Conservation (phyloP, 805 yeast species). For the Candida coleopterorum region DNA sequence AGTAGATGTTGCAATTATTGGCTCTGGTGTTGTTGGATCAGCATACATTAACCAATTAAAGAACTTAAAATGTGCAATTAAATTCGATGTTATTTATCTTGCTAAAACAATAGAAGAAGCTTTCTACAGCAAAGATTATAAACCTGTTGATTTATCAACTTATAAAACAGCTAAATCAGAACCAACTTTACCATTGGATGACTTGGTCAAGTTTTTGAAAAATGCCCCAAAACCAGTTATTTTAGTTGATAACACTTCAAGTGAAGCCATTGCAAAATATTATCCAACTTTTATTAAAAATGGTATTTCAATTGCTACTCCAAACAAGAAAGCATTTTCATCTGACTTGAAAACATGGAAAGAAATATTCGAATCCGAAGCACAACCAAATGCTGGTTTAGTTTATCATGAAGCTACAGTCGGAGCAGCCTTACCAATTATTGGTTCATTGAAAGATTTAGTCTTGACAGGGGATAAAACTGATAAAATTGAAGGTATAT, state of each 20-base stretch:
- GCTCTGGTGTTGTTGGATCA: slow-evolving; percentile 94
- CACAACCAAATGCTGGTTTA: slow-evolving; percentile 54
- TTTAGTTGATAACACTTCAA: slow-evolving; percentile 92
- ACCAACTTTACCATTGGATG: slow-evolving; percentile 50
- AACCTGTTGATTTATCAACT: slow-evolving; percentile 59
- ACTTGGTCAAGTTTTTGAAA: slow-evolving; percentile 57
- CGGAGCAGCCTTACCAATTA: slow-evolving; percentile 96
- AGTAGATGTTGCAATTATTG: slow-evolving; percentile 45
- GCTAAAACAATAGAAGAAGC: slow-evolving; percentile 70
- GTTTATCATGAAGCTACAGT: slow-evolving; percentile 98
- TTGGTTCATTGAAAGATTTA: slow-evolving; percentile 83
- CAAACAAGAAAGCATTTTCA: slow-evolving; percentile 96
- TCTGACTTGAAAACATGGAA: slow-evolving; percentile 73
- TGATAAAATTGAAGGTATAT: slow-evolving; percentile 89
- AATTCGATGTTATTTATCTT: slow-evolving; percentile 73
- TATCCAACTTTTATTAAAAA: slow-evolving; percentile 70
- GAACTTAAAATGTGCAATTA: slow-evolving; percentile 53
- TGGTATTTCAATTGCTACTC: slow-evolving; percentile 94
- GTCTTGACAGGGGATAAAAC: slow-evolving; percentile 91
- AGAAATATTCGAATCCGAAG: slow-evolving; percentile 55
- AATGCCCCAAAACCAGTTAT: slow-evolving; percentile 72
- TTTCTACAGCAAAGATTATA: slow-evolving; percentile 60
- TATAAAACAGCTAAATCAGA: slow-evolving; percentile 51
- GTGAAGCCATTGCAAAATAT: slow-evolving; percentile 65
- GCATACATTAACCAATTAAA: slow-evolving; percentile 82